These are phyloP conservation scores for Didymella pomorum DNA, from an alignment of 2,329 filamentous ascomycete species.

Conservation along the genomic window DNA sequence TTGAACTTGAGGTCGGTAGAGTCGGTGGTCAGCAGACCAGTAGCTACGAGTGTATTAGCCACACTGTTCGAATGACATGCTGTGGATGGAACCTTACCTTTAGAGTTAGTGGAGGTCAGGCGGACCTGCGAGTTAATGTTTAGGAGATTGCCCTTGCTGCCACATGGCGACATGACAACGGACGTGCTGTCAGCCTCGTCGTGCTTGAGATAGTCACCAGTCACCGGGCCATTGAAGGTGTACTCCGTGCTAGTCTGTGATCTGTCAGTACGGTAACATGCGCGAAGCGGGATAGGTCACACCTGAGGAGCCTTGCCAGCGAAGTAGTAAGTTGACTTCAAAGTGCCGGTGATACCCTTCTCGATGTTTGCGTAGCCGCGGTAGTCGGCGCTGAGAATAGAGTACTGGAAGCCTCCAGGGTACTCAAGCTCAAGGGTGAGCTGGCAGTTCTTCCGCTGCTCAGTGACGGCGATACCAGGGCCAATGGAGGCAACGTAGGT, in stretches of 20 bases:
- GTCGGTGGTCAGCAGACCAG: slow-evolving; percentile 57
- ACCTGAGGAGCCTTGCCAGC: slow-evolving; percentile 57
- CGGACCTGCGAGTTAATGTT: slow-evolving; percentile 64
- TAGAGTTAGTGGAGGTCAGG: slow-evolving; percentile 44
- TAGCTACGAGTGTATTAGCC: slow-evolving; percentile 22
- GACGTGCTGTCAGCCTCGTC: slow-evolving; percentile 55
- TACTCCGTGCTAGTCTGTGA: slow-evolving; percentile 48
- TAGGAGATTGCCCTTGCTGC: slow-evolving; percentile 58
- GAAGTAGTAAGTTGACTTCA: slow-evolving; percentile 65
- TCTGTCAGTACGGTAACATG: slow-evolving; percentile 16
- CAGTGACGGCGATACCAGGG: slow-evolving; percentile 51
- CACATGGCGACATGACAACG: slow-evolving; percentile 63
- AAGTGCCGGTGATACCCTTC: slow-evolving; percentile 56
- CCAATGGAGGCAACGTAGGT: slow-evolving; percentile 61
- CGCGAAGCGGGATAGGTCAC: slow-evolving; percentile 11
- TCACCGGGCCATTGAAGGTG: slow-evolving; percentile 52
- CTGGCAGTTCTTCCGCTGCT: slow-evolving; percentile 63
- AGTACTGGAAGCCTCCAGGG: slow-evolving; percentile 63
- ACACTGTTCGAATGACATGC: too few relatives aligned
- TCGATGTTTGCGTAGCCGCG: slow-evolving; percentile 61
- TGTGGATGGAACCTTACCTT: not conserved
- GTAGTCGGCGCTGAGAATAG: slow-evolving; percentile 61
- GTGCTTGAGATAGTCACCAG: slow-evolving; percentile 51
- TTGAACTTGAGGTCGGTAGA: slow-evolving; percentile 60
- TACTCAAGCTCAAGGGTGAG: slow-evolving; percentile 62